Evolutionary conservation across 2,329 filamentous ascomycete genomes (phyloP), one percentile per base, ranked within the genome.

Genomic region (Colletotrichum lini): DNA sequence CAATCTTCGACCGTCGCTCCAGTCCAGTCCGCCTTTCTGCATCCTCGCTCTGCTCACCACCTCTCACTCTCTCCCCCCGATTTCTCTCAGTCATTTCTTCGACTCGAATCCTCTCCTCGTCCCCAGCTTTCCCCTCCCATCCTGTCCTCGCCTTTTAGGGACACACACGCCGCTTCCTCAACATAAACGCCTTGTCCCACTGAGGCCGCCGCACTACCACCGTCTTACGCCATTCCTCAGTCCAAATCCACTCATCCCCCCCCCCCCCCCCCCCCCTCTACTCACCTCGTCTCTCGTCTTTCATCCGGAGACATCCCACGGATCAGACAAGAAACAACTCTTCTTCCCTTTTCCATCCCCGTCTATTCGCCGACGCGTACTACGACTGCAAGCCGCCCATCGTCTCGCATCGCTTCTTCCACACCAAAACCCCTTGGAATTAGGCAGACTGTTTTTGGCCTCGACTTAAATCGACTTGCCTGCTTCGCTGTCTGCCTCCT

Each of bases 91-190:
- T n/a, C 60, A 38, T 35, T 61, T 64, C 72, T 67, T 65, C 62
- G 52, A 70, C 70, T 35, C 52, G 71, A 70, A 68, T 73, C 67
- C 73, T 72, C 69, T 72, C 71, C 65, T 69, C 70, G 67, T 71
- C 56, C 50, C 73, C 64, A 74, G 30, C 44, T 44, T 30, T 58
- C 59, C 12, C 44, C 59, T 58, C 15, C 30, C 45, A 26, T 58
- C n/a, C 40, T 8, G 58, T 54, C 59, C 65, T 53, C 53, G 53
- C 49, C 26, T 69, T 54, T 45, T 45, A 72, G 66, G 66, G 70
- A 70, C 60, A 45, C n/a, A 23, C 60, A 53, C 40, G 47, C 49
- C 45, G 35, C 57, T 60, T 60, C 16, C 26, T 71, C 65, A 26
- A 62, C 59, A 68, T 23, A 45, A 44, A 52, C 58, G 63, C 58